Evolutionary conservation across 371 early-diverging fungal species (phyloP), one percentile per base, ranked within the genome.

Genomic region (Circinella minor): DNA sequence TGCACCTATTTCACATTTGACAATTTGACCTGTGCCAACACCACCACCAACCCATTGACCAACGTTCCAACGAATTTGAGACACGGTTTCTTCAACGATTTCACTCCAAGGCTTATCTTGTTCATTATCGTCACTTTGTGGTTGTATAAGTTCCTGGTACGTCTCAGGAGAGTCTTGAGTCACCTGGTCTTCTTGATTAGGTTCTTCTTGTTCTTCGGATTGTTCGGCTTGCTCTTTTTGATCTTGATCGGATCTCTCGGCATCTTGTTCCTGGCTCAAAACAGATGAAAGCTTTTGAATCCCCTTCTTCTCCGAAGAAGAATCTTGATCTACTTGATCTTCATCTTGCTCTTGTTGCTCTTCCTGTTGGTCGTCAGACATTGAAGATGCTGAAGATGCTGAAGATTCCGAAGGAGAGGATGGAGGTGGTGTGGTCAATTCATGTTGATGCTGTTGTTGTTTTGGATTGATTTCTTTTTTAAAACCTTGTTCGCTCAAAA

Each of bases 31-130:
- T 3, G 69, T 73, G 36, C 73, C 73, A 15, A 69, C 73, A 27
- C 66, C 60, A 7, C 73, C 73, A 43, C 73, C 73, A 3, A 73
- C 68, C 69, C 65, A 69, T 54, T 69, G 73, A 36, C 73, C 69
- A 8, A 73, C 73, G 15, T 57, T 61, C 73, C 73, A 73, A 4
- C 73, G 69, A 10, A 66, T 27, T 18, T 55, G 66, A 0, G 65
- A 63, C 17, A 68, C 67, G 13, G 59, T 65, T 15, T 73, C 63
- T 48, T 73, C 66, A 43, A 71, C 63, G 17, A 39, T 51, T 34
- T 69, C 59, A 4, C 15, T 43, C 63, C 63, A 51, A n/a, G 43
- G 48, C 13, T 36, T 54, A 36, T 49, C 48, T 43, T 6, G 8
- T n/a, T 10, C 47, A 14, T 9, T 20, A 18, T 18, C 38, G n/a